Evolutionary conservation across 495 filamentous ascomycete genomes (phyloP).

Genomic region (Penicillium silybi): DNA sequence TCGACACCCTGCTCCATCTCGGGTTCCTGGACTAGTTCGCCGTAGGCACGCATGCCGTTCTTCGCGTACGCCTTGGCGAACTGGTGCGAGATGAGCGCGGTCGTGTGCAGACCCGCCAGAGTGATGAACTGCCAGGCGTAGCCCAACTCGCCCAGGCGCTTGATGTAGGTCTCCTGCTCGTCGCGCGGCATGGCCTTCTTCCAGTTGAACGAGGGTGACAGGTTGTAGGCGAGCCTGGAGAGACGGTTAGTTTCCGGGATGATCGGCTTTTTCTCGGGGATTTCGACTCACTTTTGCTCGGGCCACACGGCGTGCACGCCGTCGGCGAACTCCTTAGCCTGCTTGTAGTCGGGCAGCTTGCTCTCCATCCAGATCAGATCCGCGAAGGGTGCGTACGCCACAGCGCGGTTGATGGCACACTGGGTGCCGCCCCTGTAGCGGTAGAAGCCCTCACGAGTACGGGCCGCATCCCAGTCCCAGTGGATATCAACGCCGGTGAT

Average conservation of each 20-base stretch:
- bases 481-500: constrained; percentile 77
- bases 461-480: constrained; percentile 90
- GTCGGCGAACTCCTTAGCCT: constrained; percentile 91
- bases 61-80: constrained; percentile 80
- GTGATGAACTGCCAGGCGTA: constrained; percentile 99
- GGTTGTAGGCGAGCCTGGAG: constrained; percentile 83
- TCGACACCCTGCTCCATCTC: constrained; percentile 89
- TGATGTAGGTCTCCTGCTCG: constrained; percentile 97
- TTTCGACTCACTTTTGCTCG: constrained; percentile 87
- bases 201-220: constrained; percentile 99
- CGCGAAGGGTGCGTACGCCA: constrained; percentile 90
- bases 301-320: constrained; percentile 95
- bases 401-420: constrained; percentile 85
- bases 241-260: background rate
- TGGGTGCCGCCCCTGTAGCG: constrained; percentile 85
- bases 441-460: constrained; percentile 94
- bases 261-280: background rate
- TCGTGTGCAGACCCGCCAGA: constrained; percentile 93
- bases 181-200: constrained; percentile 90
- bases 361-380: constrained; percentile 99
- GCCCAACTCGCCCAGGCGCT: constrained; percentile 77
- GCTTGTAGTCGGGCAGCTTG: constrained; percentile 87
- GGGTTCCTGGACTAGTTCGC: constrained; percentile 94
- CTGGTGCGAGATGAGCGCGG: constrained; percentile 80
- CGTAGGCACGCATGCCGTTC: constrained; percentile 93